Base-by-base conservation (phyloP, 2,329 filamentous ascomycete genomes). In the Paecilomyces dactylethromorphus region DNA sequence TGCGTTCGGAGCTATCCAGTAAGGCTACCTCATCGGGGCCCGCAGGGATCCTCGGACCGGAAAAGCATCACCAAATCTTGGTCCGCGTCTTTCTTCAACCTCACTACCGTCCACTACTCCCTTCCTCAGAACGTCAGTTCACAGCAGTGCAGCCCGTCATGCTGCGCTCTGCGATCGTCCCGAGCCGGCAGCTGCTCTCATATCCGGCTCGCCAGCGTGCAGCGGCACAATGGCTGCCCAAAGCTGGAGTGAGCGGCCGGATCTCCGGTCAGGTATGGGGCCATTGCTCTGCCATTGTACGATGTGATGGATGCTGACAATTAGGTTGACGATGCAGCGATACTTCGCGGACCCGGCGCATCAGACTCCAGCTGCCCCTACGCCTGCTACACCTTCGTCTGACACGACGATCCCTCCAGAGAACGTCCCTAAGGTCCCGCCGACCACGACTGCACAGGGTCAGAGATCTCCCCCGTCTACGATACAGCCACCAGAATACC, bases 111-210 rank as follows among this genome's bases (percentile, higher is more conserved):
- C 62, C 62, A 58, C 60, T 54, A 58, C 58, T 59, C 59, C 58
- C 64, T 62, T 66, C 63, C 61, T 63, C 65, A 45, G 39, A n/a
- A 45, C 39, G 39, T 18, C 64, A 60, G 60, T 66, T 66, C 67
- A 65, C 65, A 67, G 70, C 68, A 69, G 71, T 72, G 73, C 75
- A 75, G 79, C 78, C 71, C 76, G 78, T 69, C 67, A 83, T 84
- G 81, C 79, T 83, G 79, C 81, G 81, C 74, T 78, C 77, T 68
- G 81, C 80, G 69, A 74, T 83, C 73, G 69, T 73, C 64, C 74
- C 79, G 64, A 73, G 78, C 70, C 80, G 76, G 64, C 72, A 73
- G 65, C 64, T 76, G 64, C 69, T 76, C 69, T 69, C 72, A 59
- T 70, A 70, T 62, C 66, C 74, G 59, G 67, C 69, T 70, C 73